Conservation (phyloP, 1,284 basidiomycete species). For the Cryptococcus depauperatus region DNA sequence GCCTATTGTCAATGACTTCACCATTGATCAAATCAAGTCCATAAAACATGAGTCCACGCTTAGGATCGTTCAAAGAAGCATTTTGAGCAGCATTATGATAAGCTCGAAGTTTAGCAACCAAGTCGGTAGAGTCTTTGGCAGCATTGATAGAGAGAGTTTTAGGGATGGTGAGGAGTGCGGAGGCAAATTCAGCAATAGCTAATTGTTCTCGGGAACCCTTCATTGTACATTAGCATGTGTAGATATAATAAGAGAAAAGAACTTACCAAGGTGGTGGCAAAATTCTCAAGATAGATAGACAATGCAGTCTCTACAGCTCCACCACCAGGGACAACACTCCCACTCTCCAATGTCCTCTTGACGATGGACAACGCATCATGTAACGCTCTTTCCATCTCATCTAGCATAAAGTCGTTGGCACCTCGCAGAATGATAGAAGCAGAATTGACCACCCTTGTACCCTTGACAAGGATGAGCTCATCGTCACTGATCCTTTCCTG, state of each 20-base stretch:
- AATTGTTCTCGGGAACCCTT: slow-evolving; percentile 96
- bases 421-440: slow-evolving; percentile 89
- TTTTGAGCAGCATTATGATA: slow-evolving; percentile 97
- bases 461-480: slow-evolving; percentile 94
- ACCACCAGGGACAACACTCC: slow-evolving; percentile 91
- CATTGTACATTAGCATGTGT: slow-evolving; percentile 2
- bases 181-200: slow-evolving; percentile 96
- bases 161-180: slow-evolving; percentile 86
- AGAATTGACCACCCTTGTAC: slow-evolving; percentile 92
- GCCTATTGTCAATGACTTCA: slow-evolving; percentile 88
- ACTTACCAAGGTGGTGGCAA: slow-evolving; percentile 88
- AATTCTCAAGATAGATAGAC: slow-evolving; percentile 97
- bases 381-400: slow-evolving; percentile 97
- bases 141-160: slow-evolving; percentile 97
- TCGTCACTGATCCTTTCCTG: slow-evolving; percentile 99
- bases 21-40: slow-evolving; percentile 93
- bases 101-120: slow-evolving; percentile 92
- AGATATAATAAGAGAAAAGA: not conserved
- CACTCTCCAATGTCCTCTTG: slow-evolving; percentile 95
- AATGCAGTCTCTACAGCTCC: slow-evolving; percentile 96
- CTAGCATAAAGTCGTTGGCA: slow-evolving; percentile 98
- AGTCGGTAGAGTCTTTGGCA: slow-evolving; percentile 95
- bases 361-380: slow-evolving; percentile 93
- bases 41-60: slow-evolving; percentile 87
- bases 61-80: slow-evolving; percentile 82